Base-by-base conservation (phyloP, 768 basidiomycete genomes). In the Botryobasidium botryosum region DNA sequence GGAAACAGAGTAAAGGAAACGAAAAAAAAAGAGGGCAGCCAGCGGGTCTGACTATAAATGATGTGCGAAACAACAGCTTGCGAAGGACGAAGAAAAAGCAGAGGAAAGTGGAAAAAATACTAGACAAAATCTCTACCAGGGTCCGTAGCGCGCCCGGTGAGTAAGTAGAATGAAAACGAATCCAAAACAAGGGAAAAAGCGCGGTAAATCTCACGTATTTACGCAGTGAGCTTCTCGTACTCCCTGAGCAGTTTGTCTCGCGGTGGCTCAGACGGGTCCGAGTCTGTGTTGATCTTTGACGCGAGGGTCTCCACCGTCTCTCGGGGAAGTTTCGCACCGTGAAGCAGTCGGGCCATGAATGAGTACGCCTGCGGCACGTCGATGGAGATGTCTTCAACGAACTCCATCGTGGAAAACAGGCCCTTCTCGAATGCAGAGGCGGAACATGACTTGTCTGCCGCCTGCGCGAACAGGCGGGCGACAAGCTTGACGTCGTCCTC, bases 321-420 rank as follows among this genome's bases (percentile, higher is more conserved):
- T 36, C 53, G 48, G 17, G 48, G 32, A 41, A 90, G 61, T 23
- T 67, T 68, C 15, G 79, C 72, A 26, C 75, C 77, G 57, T 71
- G 76, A 46, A 92, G 61, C 64, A 92, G 74, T 48, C 72, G 64
- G 10, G 76, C 83, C 58, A 86, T 76, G 47, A 77, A 72, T 35
- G 69, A 59, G 64, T 79, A 79, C 0, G 88, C 92, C 55, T 78
- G 79, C 6, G 92, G 91, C 37, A 81, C 82, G 58, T 97, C 90
- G 53, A 90, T 78, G 25, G 79, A 77, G 47, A 90, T 72, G 56
- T 96, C 90, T 54, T 88, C 86, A 54, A 97, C 68, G 45, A 77
- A 62, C 61, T 87, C 84, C 23, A 78, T 74, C 41, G 74, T 68
- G 1, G 71, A 68, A 37, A 56, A 57, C 59, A 92, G 76, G 12